These are phyloP conservation scores for Alternaria ventricosa DNA, from an alignment of 2,329 filamentous ascomycete species.

Conservation along the genomic window DNA sequence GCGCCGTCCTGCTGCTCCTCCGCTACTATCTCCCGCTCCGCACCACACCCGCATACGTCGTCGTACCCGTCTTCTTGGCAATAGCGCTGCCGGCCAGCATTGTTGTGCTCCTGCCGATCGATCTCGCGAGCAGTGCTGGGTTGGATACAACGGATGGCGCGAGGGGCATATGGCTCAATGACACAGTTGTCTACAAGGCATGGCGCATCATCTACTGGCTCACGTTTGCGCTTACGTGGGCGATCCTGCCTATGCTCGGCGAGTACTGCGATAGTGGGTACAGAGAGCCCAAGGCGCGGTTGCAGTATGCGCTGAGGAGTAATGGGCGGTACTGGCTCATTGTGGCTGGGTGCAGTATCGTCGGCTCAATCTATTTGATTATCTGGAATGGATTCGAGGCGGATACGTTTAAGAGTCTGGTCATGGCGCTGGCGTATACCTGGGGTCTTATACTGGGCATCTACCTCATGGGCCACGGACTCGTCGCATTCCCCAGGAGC, in stretches of 20 bases:
- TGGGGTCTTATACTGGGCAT: slow-evolving; percentile 93
- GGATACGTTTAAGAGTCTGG: slow-evolving; percentile 76
- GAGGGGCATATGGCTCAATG: slow-evolving; percentile 86
- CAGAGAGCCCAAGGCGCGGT: slow-evolving; percentile 79
- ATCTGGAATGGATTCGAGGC: slow-evolving; percentile 76
- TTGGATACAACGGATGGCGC: slow-evolving; percentile 70
- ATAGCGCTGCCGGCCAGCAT: slow-evolving; percentile 90
- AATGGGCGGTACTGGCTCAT: slow-evolving; percentile 91
- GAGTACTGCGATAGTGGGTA: slow-evolving; percentile 96
- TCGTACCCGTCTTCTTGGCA: slow-evolving; percentile 94
- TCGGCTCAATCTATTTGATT: slow-evolving; percentile 84
- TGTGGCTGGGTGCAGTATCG: slow-evolving; percentile 71
- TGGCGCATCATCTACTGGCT: slow-evolving; percentile 99
- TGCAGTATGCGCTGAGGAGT: slow-evolving; percentile 82
- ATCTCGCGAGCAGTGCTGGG: slow-evolving; percentile 84
- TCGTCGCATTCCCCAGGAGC: slow-evolving; percentile 86
- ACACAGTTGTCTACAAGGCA: slow-evolving; percentile 77
- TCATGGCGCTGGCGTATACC: slow-evolving; percentile 94
- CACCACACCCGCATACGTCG: slow-evolving; percentile 85
- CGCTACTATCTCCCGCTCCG: slow-evolving; percentile 91
- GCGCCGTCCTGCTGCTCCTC: slow-evolving; percentile 81
- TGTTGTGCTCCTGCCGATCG: slow-evolving; percentile 90
- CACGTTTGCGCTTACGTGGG: slow-evolving; percentile 93
- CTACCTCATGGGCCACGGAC: slow-evolving; percentile 95
- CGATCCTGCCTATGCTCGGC: slow-evolving; percentile 88